phyloP scores from a whole-genome alignment of 2,329 filamentous ascomycete genomes.

The Sporothrix euskadiensis region DNA sequence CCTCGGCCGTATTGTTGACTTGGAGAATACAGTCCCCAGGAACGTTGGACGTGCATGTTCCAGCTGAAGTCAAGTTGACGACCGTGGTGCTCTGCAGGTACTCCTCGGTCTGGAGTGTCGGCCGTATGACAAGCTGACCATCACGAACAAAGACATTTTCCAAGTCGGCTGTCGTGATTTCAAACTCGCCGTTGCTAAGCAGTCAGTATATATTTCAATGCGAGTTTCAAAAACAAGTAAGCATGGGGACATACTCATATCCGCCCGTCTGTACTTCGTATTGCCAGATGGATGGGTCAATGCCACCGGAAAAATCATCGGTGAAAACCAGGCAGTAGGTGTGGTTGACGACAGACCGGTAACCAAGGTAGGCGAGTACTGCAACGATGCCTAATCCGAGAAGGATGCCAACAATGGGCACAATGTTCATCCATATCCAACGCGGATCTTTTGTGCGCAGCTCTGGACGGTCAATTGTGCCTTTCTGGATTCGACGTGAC shows the following conservation, averaged over 20 bases:
- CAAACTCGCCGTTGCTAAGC: slow-evolving; percentile 20
- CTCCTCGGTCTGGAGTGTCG: slow-evolving; percentile 24
- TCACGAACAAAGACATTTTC: slow-evolving; percentile 30
- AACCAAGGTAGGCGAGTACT: neutral
- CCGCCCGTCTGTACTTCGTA: slow-evolving; percentile 28
- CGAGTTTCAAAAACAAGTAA: neutral
- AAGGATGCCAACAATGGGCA: slow-evolving; percentile 20
- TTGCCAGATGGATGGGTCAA: slow-evolving; percentile 30
- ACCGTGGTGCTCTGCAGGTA: slow-evolving; percentile 21
- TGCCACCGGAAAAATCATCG: slow-evolving; percentile 30
- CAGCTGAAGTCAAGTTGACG: slow-evolving; percentile 40
- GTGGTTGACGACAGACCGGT: slow-evolving; percentile 18
- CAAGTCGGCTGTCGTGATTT: slow-evolving; percentile 25
- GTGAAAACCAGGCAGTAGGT: slow-evolving; percentile 29
- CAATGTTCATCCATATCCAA: slow-evolving; percentile 27
- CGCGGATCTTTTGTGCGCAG: slow-evolving; percentile 26
- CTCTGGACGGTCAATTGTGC: slow-evolving; percentile 27
- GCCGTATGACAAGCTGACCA: slow-evolving; percentile 29
- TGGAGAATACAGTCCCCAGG: slow-evolving; percentile 18
- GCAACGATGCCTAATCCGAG: slow-evolving; percentile 21
- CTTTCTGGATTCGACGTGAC: slow-evolving; percentile 27
- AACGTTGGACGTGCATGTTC: slow-evolving; percentile 24
- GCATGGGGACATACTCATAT: slow-evolving; percentile 17
- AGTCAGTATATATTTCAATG: neutral
- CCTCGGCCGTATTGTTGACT: slow-evolving; percentile 24